Evolutionary conservation across 176 grass and related monocot genomes (phyloP), one percentile per base, ranked within the genome.

Genomic region (Microstegium vimineum): DNA sequence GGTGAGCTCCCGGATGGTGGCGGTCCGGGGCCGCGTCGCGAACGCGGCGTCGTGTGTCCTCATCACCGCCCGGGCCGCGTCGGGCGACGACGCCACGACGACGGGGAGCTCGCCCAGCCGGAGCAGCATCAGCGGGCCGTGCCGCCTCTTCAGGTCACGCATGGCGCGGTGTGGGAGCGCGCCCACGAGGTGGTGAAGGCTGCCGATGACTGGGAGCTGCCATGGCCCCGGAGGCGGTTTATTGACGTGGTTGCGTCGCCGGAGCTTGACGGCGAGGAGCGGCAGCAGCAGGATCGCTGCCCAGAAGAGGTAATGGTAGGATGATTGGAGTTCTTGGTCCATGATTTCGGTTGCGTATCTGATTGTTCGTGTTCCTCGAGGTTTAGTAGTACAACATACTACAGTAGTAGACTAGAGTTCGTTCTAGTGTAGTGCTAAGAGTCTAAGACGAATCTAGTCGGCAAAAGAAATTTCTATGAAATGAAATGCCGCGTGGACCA

Each of bases 111-210:
- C 80, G 7, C 90, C 87, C 20, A 92, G 26, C 18, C 67, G 84
- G 76, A 89, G 84, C 71, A 89, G 57, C 81, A 89, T 89, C 14
- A 89, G 76, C 23, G 81, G 84, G 31, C 84, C 84, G 47, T 81
- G 88, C 3, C 65, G 73, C 30, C 75, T n/a, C 16, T 82, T 60
- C 2, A 88, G 73, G 74, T 77, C 73, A 0, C 82, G 61, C 73
- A 91, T 45, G 60, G 73, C 47, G 18, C 75, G 86, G 86, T 91
- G 90, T 16, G 82, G 86, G 40, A 91, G 82, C 7, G 33, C 28
- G 6, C 87, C 84, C 13, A 81, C 26, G 70, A 89, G 90, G 42
- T 89, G 78, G 82, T 89, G 86, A 13, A 92, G 46, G 78, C 79
- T 82, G 60, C 90, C 90, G 66, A 86, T 67, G 11, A 92, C 16